A percentile compares a stretch with the other conserved stretches of the same genome.
These are phyloP conservation scores for Boletus vinaceobasis DNA, from an alignment of 768 basidiomycete genomes.

Conservation along the genomic window DNA sequence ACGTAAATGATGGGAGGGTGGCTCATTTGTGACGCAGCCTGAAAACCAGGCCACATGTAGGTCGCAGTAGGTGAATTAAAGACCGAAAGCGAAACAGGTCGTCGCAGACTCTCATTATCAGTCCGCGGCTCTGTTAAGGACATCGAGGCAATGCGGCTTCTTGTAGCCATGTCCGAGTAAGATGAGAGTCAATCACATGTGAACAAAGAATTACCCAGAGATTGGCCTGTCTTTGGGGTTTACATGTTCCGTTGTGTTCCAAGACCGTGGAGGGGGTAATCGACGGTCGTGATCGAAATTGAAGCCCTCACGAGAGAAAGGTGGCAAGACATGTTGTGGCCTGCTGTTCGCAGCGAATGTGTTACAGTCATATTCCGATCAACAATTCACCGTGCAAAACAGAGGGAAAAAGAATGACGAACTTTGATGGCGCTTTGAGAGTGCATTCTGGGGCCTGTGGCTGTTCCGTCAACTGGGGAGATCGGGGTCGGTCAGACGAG, in stretches of 20 bases:
- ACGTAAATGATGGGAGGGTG: slow-evolving; percentile 40
- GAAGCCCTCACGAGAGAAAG: slow-evolving; percentile 30
- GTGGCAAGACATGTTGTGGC: slow-evolving; percentile 33
- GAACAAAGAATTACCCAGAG: slow-evolving; percentile 24
- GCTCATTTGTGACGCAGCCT: slow-evolving; percentile 42
- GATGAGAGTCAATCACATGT: slow-evolving; percentile 8
- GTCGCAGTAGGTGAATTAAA: slow-evolving; percentile 44
- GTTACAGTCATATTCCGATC: slow-evolving; percentile 24
- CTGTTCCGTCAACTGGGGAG: slow-evolving; percentile 18
- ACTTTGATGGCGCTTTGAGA: slow-evolving; percentile 24
- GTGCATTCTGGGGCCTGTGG: slow-evolving; percentile 21
- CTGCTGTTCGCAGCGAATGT: slow-evolving; percentile 28
- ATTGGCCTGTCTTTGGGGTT: slow-evolving; percentile 21
- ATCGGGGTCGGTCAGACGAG: slow-evolving; percentile 16
- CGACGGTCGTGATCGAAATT: slow-evolving; percentile 34
- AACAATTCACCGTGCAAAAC: slow-evolving; percentile 12
- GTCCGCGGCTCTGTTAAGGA: slow-evolving; percentile 18
- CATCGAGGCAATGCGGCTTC: slow-evolving; percentile 22
- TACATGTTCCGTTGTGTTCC: slow-evolving; percentile 23
- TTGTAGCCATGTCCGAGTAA: slow-evolving; percentile 19
- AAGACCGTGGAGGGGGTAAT: slow-evolving; percentile 31
- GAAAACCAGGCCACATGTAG: slow-evolving; percentile 47
- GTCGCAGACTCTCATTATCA: slow-evolving; percentile 27
- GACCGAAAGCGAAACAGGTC: slow-evolving; percentile 37
- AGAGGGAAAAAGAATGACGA: slow-evolving; percentile 16